Evolutionary conservation across 1,284 basidiomycete species (phyloP).

Genomic region (Boletus subluridellus): DNA sequence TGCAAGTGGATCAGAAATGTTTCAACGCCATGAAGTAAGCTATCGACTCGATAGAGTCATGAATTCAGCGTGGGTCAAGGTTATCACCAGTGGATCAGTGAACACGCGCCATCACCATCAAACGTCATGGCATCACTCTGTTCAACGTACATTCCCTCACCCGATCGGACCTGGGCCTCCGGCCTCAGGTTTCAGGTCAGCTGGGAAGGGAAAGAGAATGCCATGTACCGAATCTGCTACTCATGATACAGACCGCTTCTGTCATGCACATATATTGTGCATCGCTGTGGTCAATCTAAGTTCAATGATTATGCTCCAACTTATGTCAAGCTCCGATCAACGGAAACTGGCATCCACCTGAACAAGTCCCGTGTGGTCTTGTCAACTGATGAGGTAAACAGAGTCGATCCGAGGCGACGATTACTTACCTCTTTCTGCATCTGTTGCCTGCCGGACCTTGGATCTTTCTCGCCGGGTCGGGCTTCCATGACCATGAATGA

Average conservation of each 20-base stretch:
- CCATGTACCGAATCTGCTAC: not conserved
- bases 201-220: not conserved
- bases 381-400: conserved; percentile 15
- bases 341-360: conserved; percentile 9
- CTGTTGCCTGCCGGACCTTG: not conserved
- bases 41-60: conserved; percentile 8
- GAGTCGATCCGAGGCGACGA: not conserved
- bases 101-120: conserved; percentile 4
- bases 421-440: not conserved
- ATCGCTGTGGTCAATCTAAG: not conserved
- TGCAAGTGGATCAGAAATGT: conserved; percentile 26
- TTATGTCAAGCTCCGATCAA: conserved; percentile 2
- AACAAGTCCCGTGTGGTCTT: conserved; percentile 4
- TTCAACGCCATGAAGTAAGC: conserved; percentile 21
- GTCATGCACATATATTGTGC: not conserved
- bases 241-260: conserved; percentile 6
- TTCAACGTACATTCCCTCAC: not conserved
- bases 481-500: conserved; percentile 5
- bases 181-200: conserved; percentile 1
- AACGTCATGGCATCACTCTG: not conserved
- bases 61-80: conserved; percentile 14
- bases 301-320: conserved; percentile 7
- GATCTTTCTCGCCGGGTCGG: not conserved
- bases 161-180: not conserved
- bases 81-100: conserved; percentile 11